Conservation (phyloP, 352 stramenopile species). For the Pythium folliculosum region DNA sequence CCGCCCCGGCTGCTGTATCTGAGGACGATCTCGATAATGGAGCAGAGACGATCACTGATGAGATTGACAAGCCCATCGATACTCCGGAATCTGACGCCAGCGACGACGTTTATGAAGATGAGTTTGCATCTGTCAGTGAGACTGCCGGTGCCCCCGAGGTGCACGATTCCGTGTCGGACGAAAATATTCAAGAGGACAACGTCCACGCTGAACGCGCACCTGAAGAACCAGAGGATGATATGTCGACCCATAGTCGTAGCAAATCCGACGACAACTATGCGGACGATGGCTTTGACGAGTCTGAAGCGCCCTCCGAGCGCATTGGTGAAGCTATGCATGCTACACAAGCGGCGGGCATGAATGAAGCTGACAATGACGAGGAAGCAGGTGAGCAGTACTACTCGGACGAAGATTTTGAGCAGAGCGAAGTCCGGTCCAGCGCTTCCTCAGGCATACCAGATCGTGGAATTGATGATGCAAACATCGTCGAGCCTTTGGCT, state of each 20-base stretch:
- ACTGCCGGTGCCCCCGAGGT: not conserved
- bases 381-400: slow-evolving; percentile 17
- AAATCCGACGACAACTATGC: slow-evolving; percentile 4
- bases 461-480: not conserved
- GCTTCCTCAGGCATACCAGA: not conserved
- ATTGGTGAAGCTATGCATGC: not conserved
- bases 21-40: not conserved
- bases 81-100: not conserved
- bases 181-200: slow-evolving; percentile 4
- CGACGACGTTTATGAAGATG: slow-evolving; percentile 20
- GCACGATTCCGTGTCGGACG: not conserved
- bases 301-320: not conserved
- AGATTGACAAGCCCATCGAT: not conserved
- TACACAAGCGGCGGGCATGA: not conserved
- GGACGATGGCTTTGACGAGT: slow-evolving; percentile 10
- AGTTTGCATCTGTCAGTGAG: slow-evolving; percentile 18
- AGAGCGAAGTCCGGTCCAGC: not conserved
- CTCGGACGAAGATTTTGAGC: slow-evolving; percentile 51
- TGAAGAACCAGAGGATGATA: not conserved
- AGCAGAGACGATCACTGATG: too few species aligned
- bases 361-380: not conserved
- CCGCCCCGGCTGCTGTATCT: not conserved
- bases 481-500: not conserved
- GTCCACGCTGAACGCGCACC: not conserved
- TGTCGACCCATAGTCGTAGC: not conserved